These are phyloP conservation scores for Nigrograna mackinnonii DNA, from an alignment of 2,329 filamentous ascomycete species.

Conservation along the genomic window DNA sequence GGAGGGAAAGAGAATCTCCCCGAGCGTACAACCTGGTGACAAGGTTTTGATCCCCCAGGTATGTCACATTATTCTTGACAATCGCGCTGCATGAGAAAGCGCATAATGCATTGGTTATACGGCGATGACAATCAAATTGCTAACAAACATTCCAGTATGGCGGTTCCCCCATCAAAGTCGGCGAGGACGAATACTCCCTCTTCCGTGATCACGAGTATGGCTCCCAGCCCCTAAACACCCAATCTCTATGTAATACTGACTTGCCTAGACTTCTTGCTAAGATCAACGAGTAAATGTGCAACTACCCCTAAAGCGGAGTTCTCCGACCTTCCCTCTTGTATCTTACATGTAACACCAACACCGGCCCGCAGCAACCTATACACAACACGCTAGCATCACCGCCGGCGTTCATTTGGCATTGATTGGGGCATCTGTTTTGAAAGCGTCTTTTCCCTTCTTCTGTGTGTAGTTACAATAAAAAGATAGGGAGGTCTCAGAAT, in stretches of 20 bases:
- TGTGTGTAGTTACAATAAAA: slow-evolving; percentile 18
- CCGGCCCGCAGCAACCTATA: slow-evolving; percentile 1
- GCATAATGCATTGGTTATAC: too few relatives aligned
- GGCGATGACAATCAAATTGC: slow-evolving; percentile 1
- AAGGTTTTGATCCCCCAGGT: slow-evolving; percentile 95
- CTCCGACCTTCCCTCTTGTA: slow-evolving; percentile 15
- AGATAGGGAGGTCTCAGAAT: slow-evolving; percentile 8
- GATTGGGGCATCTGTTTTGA: slow-evolving; percentile 22
- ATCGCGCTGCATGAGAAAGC: slow-evolving; percentile 1
- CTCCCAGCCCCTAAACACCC: neutral
- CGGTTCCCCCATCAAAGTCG: slow-evolving; percentile 93
- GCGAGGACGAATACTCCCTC: slow-evolving; percentile 92
- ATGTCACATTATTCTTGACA: slow-evolving; percentile 37
- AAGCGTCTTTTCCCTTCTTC: slow-evolving; percentile 13
- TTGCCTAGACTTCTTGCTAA: slow-evolving; percentile 86
- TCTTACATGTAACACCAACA: slow-evolving; percentile 33
- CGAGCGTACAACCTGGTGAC: slow-evolving; percentile 83
- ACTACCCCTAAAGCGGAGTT: neutral
- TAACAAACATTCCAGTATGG: slow-evolving; percentile 69
- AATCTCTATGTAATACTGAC: slow-evolving; percentile 6
- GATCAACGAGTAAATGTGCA: slow-evolving; percentile 83
- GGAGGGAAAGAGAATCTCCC: slow-evolving; percentile 84
- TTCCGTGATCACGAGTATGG: slow-evolving; percentile 99
- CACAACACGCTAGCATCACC: slow-evolving; percentile 31
- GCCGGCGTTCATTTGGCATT: slow-evolving; percentile 31